Conservation (phyloP, 2,329 filamentous ascomycete species). For the Penicillium rolfsii region DNA sequence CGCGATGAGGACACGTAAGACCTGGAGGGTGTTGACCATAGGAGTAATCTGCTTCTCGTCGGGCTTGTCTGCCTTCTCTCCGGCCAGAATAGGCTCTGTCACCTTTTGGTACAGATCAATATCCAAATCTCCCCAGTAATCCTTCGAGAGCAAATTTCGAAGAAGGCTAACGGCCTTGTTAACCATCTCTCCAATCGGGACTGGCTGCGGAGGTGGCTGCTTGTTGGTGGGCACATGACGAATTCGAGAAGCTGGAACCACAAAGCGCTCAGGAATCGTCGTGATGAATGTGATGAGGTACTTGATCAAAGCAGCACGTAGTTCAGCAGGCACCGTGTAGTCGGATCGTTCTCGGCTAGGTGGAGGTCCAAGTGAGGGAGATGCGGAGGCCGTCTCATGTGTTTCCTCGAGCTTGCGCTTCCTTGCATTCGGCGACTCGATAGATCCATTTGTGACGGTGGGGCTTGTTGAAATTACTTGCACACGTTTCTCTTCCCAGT, state of each 20-base stretch:
- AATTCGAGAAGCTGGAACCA: constrained; percentile 70
- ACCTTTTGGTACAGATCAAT: constrained; percentile 89
- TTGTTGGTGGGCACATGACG: constrained; percentile 57
- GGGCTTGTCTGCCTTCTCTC: constrained; percentile 80
- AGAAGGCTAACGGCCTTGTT: constrained; percentile 82
- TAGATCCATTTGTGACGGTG: constrained; percentile 44
- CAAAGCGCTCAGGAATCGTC: constrained; percentile 81
- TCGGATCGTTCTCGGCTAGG: constrained; percentile 59
- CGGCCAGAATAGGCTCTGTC: constrained; percentile 80
- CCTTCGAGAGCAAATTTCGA: constrained; percentile 79
- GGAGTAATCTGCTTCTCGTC: constrained; percentile 82
- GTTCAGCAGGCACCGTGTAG: constrained; percentile 67
- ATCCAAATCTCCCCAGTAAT: constrained; percentile 90
- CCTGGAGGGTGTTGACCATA: constrained; percentile 91
- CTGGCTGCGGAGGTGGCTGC: constrained; percentile 49
- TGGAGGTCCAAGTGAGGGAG: constrained; percentile 53
- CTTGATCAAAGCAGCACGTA: constrained; percentile 82
- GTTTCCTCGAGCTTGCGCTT: constrained; percentile 79
- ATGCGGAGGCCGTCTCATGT: constrained; percentile 51
- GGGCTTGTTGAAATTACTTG: constrained; percentile 56
- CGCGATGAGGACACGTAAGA: constrained; percentile 85
- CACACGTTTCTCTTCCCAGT: constrained; percentile 86
- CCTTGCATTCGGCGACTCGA: constrained; percentile 71
- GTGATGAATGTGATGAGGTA: constrained; percentile 96
- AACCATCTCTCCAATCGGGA: constrained; percentile 74